Conservation (phyloP, 192 early-diverging fungal species). For the Chytriomyces hyalinus region DNA sequence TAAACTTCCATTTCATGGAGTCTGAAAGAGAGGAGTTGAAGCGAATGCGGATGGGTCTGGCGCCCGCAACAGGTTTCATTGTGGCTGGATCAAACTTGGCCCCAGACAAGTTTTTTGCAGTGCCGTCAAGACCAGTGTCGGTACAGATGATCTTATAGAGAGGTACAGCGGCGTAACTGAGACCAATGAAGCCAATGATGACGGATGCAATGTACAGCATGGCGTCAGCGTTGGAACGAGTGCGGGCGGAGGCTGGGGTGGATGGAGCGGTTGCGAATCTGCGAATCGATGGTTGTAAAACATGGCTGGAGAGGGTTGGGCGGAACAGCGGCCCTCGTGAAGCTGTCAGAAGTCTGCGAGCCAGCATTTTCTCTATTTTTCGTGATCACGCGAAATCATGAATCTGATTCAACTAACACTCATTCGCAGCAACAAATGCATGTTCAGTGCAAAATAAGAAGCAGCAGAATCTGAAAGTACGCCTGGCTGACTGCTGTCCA, state of each 20-base stretch:
- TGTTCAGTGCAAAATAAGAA: no score
- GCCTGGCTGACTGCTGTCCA: no score
- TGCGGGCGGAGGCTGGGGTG: not conserved
- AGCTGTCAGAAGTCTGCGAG: no score
- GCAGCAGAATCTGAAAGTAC: no score
- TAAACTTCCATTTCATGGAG: constrained; percentile 86
- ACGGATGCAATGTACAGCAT: constrained; percentile 75
- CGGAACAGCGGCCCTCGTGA: no score
- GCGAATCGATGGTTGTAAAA: no score
- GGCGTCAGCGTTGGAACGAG: not conserved
- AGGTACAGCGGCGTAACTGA: constrained; percentile 93
- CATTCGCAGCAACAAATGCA: no score
- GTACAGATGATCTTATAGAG: constrained; percentile 94
- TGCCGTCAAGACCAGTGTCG: constrained; percentile 90
- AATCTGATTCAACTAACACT: no score
- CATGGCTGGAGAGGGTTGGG: no score
- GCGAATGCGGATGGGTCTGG: constrained; percentile 63
- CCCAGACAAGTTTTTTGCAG: constrained; percentile 71
- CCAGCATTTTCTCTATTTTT: no score
- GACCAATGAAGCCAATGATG: constrained; percentile 82
- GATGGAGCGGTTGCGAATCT: not conserved
- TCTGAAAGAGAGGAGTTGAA: constrained; percentile 74
- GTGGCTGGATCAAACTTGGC: constrained; percentile 68
- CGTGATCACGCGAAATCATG: no score
- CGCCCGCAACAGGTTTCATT: constrained; percentile 65